A percentile compares a stretch with the other conserved stretches of the same genome.
Conservation (phyloP, 345 rosid genomes). For the Dipteronia sinensis region DNA sequence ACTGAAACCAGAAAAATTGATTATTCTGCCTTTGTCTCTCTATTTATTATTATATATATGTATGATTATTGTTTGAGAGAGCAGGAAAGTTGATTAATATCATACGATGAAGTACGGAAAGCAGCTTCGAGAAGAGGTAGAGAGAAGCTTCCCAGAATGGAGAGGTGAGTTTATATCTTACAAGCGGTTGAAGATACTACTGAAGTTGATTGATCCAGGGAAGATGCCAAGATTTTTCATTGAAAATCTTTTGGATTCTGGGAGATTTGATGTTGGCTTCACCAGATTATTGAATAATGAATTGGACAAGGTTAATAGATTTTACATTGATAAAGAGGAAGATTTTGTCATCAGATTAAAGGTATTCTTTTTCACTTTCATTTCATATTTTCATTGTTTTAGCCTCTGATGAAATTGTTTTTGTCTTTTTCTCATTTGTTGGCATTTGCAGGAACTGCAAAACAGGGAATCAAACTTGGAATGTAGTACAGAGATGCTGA, state of each 20-base stretch:
- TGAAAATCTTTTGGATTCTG: conserved; percentile 10
- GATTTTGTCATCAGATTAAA: conserved; percentile 41
- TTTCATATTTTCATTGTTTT: too few relatives aligned
- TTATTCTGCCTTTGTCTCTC: not conserved
- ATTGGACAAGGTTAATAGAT: conserved; percentile 37
- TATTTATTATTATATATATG: not conserved
- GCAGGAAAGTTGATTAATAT: not conserved
- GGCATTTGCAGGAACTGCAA: conserved; percentile 41
- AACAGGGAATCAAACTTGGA: conserved; percentile 31
- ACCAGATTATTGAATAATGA: conserved; percentile 29
- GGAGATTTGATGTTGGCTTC: conserved; percentile 29
- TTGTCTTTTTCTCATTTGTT: not conserved
- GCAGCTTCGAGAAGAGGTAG: conserved; percentile 38
- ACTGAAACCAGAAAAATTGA: not conserved
- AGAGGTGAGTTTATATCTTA: conserved; percentile 36
- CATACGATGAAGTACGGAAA: conserved; percentile 43
- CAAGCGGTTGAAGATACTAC: conserved; percentile 44
- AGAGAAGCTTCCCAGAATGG: conserved; percentile 40
- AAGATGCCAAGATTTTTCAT: conserved; percentile 23
- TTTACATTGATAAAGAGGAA: conserved; percentile 50
- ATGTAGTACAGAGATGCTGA: conserved; percentile 20
- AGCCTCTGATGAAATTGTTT: not conserved
- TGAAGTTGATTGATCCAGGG: conserved; percentile 30
- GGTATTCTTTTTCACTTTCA: conserved; percentile 17
- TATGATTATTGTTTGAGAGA: not conserved